phyloP scores from a whole-genome alignment of 441 rosid genomes.

The Populus hybrid region DNA sequence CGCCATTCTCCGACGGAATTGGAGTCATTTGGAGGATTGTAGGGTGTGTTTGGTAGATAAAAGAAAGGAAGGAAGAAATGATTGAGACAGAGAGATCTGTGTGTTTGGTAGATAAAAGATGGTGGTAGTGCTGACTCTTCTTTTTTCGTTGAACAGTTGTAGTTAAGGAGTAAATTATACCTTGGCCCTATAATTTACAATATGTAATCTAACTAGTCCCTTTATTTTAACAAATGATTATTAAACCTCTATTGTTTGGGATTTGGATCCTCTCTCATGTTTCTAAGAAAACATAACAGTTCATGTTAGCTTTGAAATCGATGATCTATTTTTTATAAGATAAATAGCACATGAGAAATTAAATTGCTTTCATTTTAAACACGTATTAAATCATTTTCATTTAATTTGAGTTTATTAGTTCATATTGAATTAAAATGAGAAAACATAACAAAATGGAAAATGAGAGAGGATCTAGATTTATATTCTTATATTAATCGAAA shows the following conservation, averaged over 20 bases:
- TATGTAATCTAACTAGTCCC: background rate
- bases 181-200: background rate
- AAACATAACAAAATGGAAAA: too few relatives aligned
- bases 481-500: too few relatives aligned
- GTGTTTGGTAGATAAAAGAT: background rate
- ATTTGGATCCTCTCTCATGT: background rate
- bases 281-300: too few relatives aligned
- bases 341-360: too few relatives aligned
- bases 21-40: conserved; percentile 59
- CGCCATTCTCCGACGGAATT: conserved; percentile 86
- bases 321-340: too few relatives aligned
- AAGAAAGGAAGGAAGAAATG: background rate
- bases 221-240: background rate
- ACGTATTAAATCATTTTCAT: too few relatives aligned
- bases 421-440: too few relatives aligned
- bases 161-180: background rate
- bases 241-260: background rate
- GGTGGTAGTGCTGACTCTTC: background rate
- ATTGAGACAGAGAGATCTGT: conserved; percentile 21
- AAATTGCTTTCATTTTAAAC: too few relatives aligned
- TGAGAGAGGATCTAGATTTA: too few relatives aligned
- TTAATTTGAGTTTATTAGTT: too few relatives aligned
- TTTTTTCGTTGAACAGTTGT: background rate
- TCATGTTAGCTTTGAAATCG: too few relatives aligned
- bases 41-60: conserved; percentile 7